Evolutionary conservation across 176 grass and related monocot species (phyloP), one percentile per base, ranked within the genome.

Genomic region (Ensete glaucum): DNA sequence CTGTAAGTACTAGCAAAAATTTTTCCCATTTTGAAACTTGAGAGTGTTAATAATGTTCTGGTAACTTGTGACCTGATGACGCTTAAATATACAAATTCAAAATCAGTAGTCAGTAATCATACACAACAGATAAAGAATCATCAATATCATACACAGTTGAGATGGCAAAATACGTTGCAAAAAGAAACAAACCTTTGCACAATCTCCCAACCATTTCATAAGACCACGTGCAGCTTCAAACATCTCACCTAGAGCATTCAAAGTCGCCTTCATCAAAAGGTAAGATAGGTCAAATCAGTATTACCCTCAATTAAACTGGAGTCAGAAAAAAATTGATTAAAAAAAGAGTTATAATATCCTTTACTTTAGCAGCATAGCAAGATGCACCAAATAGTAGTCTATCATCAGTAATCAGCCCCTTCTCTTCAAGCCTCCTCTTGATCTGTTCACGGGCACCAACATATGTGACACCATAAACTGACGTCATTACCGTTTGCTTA

Each of bases 401-500:
- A 17, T 97, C 93, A 80, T 97, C 93, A 23, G 79, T 77, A 85
- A 97, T 93, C 26, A 85, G 76, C 15, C 93, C 93, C 87, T 89
- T 97, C 87, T 97, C 93, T 81, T 86, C 86, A 52, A 97, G 74
- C 78, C 93, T 90, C 80, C 83, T 92, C 63, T 78, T 83, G 67
- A 97, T 97, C 78, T 97, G 93, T 73, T 90, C 85, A 77, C 93
- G 90, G 25, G 93, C 93, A 83, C 93, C 93, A 77, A 93, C 80
- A 85, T 81, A 93, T 64, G 93, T 97, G 72, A 97, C 93, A 83
- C 93, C 93, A 86, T 97, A 97, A 71, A 97, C 94, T 77, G 94
- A 97, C 19, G 94, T 97, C 94, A 97, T 97, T 55, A 97, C 94
- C 21, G 94, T 97, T 75, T 97, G 94, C 88, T 97, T 97, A 16